Evolutionary conservation across 768 basidiomycete genomes (phyloP).

Genomic region (Chlorophyllum brunneum): DNA sequence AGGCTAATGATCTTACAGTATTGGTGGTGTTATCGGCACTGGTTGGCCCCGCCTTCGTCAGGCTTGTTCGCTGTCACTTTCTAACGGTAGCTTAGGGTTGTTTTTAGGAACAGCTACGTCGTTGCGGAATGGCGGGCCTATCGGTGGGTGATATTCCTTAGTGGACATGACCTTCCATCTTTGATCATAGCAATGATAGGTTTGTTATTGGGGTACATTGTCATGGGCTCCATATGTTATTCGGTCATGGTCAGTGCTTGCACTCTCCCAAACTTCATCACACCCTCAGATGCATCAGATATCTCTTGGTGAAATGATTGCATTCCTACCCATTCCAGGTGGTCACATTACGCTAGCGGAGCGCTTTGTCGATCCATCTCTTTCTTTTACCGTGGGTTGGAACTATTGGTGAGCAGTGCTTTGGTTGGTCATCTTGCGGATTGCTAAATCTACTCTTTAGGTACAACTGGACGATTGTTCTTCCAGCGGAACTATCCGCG

Average conservation of each 20-base stretch:
- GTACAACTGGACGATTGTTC: slow-evolving; percentile 62
- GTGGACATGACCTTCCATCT: background rate
- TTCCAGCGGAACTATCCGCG: slow-evolving; percentile 73
- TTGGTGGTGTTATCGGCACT: slow-evolving; percentile 58
- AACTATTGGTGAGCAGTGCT: slow-evolving; percentile 36
- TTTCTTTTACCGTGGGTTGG: slow-evolving; percentile 59
- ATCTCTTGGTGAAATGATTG: slow-evolving; percentile 72
- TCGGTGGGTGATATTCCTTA: slow-evolving; percentile 36
- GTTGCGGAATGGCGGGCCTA: slow-evolving; percentile 57
- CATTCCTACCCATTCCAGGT: slow-evolving; percentile 75
- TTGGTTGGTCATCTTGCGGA: slow-evolving; percentile 11
- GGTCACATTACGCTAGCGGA: slow-evolving; percentile 79
- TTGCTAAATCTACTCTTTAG: slow-evolving; percentile 26
- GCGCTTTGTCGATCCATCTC: slow-evolving; percentile 75
- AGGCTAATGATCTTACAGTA: slow-evolving; percentile 30
- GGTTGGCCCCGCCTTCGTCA: slow-evolving; percentile 32
- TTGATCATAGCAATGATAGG: slow-evolving; percentile 26
- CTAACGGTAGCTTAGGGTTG: slow-evolving; percentile 37
- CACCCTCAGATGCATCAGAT: slow-evolving; percentile 33
- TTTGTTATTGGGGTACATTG: slow-evolving; percentile 66
- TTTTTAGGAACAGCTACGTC: slow-evolving; percentile 62
- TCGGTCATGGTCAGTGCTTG: slow-evolving; percentile 56
- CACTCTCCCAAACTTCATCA: background rate
- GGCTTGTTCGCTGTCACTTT: background rate
- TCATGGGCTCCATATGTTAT: slow-evolving; percentile 66